These are phyloP conservation scores for Neurospora discreta DNA, from an alignment of 495 filamentous ascomycete genomes.

Conservation along the genomic window DNA sequence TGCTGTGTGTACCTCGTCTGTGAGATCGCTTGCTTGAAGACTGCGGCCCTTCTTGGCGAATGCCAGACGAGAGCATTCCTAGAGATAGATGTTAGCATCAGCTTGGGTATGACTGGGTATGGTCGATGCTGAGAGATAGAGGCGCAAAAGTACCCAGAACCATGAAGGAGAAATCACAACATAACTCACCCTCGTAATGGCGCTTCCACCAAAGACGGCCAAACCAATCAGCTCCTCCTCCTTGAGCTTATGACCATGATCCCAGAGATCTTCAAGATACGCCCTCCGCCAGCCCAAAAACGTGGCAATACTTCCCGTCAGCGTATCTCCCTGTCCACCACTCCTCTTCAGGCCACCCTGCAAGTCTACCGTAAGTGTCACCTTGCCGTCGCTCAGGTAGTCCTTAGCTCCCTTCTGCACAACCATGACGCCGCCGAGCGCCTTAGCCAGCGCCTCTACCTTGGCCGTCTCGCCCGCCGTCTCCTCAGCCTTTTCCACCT, in stretches of 20 bases:
- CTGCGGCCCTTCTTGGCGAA: slow-evolving; percentile 81
- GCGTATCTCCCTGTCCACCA: slow-evolving; percentile 90
- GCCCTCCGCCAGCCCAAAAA: slow-evolving; percentile 78
- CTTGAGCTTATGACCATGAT: slow-evolving; percentile 43
- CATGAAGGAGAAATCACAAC: not conserved
- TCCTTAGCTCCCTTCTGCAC: slow-evolving; percentile 84
- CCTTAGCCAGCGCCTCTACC: slow-evolving; percentile 62
- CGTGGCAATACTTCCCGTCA: slow-evolving; percentile 83
- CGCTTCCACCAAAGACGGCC: slow-evolving; percentile 76
- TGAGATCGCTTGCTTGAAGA: slow-evolving; percentile 89
- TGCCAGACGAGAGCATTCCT: slow-evolving; percentile 79
- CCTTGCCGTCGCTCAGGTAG: slow-evolving; percentile 71
- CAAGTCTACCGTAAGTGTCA: slow-evolving; percentile 60
- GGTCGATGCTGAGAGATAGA: not conserved
- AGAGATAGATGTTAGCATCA: slow-evolving; percentile 6
- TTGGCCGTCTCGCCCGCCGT: slow-evolving; percentile 39
- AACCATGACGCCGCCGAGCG: slow-evolving; percentile 80
- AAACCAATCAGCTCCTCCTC: slow-evolving; percentile 59
- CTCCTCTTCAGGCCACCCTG: slow-evolving; percentile 78
- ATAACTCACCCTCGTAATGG: slow-evolving; percentile 58
- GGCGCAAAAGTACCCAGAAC: not conserved
- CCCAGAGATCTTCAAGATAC: slow-evolving; percentile 78
- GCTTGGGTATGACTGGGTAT: not conserved
- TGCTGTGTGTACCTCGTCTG: slow-evolving; percentile 74
- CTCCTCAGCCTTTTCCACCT: slow-evolving; percentile 27